These are phyloP conservation scores for Halophytophthora polymorphica DNA, from an alignment of 352 stramenopile species.

Conservation along the genomic window DNA sequence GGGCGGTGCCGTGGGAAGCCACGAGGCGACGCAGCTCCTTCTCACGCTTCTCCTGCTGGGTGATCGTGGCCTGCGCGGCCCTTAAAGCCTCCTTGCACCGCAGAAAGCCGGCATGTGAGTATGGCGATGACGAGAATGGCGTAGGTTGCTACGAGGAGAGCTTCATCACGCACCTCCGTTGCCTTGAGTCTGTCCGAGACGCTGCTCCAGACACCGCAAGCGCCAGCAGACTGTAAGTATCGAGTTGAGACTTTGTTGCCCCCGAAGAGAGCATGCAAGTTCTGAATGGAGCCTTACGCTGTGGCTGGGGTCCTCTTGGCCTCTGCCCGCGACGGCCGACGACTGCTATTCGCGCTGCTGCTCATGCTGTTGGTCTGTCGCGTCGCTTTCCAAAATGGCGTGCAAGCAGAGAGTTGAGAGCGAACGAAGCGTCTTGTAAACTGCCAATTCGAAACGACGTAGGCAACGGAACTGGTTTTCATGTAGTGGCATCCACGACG, in stretches of 20 bases:
- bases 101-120: not conserved
- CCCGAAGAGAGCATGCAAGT: not conserved
- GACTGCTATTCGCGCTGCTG: constrained; percentile 6
- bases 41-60: constrained; percentile 57
- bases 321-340: constrained; percentile 22
- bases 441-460: too few relatives aligned
- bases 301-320: constrained; percentile 32
- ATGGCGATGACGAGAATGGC: not conserved
- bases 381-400: too few relatives aligned
- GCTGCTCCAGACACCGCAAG: constrained; percentile 13
- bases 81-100: constrained; percentile 40
- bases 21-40: constrained; percentile 54
- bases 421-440: too few relatives aligned
- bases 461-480: too few relatives aligned
- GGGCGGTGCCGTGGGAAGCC: constrained; percentile 33
- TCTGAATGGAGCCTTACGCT: constrained; percentile 16
- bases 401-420: too few relatives aligned
- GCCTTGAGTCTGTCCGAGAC: constrained; percentile 47
- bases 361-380: constrained; percentile 7
- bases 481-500: too few relatives aligned
- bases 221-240: too few relatives aligned
- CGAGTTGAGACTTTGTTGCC: not conserved
- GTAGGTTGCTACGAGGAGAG: not conserved
- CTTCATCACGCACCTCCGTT: constrained; percentile 35
- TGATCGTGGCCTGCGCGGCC: constrained; percentile 54